A percentile compares a stretch with the other conserved stretches of the same genome.
Conservation (phyloP, 2,329 filamentous ascomycete species). For the Claviceps purpurea region DNA sequence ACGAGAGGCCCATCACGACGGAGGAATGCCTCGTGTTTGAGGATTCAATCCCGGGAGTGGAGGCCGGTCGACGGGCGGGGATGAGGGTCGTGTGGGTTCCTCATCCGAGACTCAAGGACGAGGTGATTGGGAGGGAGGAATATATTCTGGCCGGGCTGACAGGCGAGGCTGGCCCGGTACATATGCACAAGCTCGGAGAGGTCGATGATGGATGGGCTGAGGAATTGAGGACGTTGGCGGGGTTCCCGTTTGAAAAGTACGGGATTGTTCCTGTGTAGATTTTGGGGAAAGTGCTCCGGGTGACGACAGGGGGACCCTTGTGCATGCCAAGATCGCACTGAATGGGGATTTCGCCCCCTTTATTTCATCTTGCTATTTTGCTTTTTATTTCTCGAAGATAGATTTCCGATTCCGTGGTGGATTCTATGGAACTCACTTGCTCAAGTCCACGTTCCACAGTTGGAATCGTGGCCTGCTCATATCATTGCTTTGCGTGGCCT, state of each 20-base stretch:
- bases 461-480: too few relatives aligned
- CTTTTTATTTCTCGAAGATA: not conserved
- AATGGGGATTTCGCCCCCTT: too few relatives aligned
- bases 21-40: constrained; percentile 94
- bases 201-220: constrained; percentile 48
- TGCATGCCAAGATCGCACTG: too few relatives aligned
- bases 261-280: constrained; percentile 34
- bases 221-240: constrained; percentile 34
- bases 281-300: not conserved
- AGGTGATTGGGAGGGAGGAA: constrained; percentile 63
- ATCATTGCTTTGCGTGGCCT: too few relatives aligned
- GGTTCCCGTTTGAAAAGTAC: constrained; percentile 46
- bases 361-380: not conserved
- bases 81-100: constrained; percentile 94
- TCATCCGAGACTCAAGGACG: constrained; percentile 61
- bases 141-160: constrained; percentile 75
- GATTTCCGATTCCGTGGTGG: not conserved
- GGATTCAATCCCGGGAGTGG: constrained; percentile 85
- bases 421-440: too few relatives aligned
- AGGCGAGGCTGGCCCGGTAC: constrained; percentile 48
- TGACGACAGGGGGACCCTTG: too few relatives aligned
- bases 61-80: constrained; percentile 76
- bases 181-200: constrained; percentile 43
- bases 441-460: too few relatives aligned
- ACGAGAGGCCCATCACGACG: constrained; percentile 53